Percentiles rank a stretch among this genome's conserved stretches.
These are phyloP conservation scores for Serendipita vermifera DNA, from an alignment of 768 basidiomycete genomes.

Conservation along the genomic window DNA sequence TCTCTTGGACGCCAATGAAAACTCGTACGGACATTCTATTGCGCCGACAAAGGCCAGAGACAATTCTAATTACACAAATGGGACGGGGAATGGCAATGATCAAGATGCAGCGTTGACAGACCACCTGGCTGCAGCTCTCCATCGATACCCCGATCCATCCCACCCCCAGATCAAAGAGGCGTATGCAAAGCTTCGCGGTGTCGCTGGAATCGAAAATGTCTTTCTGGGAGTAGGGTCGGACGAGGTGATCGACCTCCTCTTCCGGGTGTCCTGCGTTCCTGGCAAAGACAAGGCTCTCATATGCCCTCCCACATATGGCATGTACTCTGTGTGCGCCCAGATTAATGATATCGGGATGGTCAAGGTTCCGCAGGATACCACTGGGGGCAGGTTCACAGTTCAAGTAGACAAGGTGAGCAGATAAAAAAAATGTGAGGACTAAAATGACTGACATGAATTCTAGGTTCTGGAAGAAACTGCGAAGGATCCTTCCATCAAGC, in stretches of 20 bases:
- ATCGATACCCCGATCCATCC: slow-evolving; percentile 91
- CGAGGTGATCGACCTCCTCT: slow-evolving; percentile 89
- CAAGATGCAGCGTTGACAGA: slow-evolving; percentile 31
- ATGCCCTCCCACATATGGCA: slow-evolving; percentile 94
- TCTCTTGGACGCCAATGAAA: slow-evolving; percentile 96
- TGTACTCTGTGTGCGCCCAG: slow-evolving; percentile 91
- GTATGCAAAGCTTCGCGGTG: slow-evolving; percentile 56
- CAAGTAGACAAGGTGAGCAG: slow-evolving; percentile 57
- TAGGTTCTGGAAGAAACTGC: slow-evolving; percentile 62
- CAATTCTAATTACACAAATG: slow-evolving; percentile 11
- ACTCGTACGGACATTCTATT: slow-evolving; percentile 81
- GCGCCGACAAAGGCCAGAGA: slow-evolving; percentile 21
- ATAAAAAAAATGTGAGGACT: background rate
- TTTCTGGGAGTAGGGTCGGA: slow-evolving; percentile 96
- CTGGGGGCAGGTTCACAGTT: slow-evolving; percentile 70
- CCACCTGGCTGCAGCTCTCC: slow-evolving; percentile 32
- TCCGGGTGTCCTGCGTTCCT: slow-evolving; percentile 77
- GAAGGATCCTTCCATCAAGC: slow-evolving; percentile 66
- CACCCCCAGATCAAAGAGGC: slow-evolving; percentile 65
- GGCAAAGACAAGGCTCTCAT: slow-evolving; percentile 68
- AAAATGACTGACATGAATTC: background rate
- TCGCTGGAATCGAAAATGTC: slow-evolving; percentile 49
- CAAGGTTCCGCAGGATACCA: slow-evolving; percentile 63
- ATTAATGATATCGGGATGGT: slow-evolving; percentile 84
- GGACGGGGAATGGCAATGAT: slow-evolving; percentile 23